Evolutionary conservation across 2,329 filamentous ascomycete genomes (phyloP).

Genomic region (Boeremia exigua): DNA sequence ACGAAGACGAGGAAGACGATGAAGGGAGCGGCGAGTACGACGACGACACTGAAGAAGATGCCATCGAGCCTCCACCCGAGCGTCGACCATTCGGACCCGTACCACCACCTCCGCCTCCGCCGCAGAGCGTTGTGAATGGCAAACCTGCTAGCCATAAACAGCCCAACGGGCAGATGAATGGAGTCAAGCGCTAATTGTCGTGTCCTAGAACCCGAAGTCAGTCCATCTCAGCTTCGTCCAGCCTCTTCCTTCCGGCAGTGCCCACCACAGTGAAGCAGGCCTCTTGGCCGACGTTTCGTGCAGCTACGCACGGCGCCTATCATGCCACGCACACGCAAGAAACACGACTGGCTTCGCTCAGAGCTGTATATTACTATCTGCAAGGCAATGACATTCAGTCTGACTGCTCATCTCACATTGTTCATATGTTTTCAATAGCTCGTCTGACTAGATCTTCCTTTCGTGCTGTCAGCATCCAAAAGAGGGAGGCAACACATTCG

Average conservation of each 20-base stretch:
- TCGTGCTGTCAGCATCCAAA: not conserved
- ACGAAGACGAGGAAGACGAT: slow-evolving; percentile 47
- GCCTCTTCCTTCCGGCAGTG: not conserved
- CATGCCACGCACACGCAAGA: not conserved
- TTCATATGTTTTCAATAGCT: not conserved
- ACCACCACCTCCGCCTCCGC: slow-evolving; percentile 46
- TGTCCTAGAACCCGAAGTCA: slow-evolving; percentile 7
- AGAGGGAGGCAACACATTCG: not conserved
- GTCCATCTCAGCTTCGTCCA: not conserved
- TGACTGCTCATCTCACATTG: slow-evolving; percentile 2
- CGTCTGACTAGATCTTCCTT: not conserved
- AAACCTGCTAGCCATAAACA: slow-evolving; percentile 48
- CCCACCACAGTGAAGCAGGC: not conserved
- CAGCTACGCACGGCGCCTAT: not conserved
- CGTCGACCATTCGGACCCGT: slow-evolving; percentile 47
- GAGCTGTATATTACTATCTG: slow-evolving; percentile 14
- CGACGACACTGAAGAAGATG: slow-evolving; percentile 64
- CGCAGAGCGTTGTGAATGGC: slow-evolving; percentile 39
- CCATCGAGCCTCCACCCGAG: slow-evolving; percentile 38
- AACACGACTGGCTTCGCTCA: not conserved
- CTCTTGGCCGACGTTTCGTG: slow-evolving; percentile 1
- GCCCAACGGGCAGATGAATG: slow-evolving; percentile 48
- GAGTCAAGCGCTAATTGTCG: slow-evolving; percentile 45
- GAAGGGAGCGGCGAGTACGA: slow-evolving; percentile 60
- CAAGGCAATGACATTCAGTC: slow-evolving; percentile 18